Evolutionary conservation across 2,329 filamentous ascomycete genomes (phyloP).

Genomic region (Niveomyces coronatus): DNA sequence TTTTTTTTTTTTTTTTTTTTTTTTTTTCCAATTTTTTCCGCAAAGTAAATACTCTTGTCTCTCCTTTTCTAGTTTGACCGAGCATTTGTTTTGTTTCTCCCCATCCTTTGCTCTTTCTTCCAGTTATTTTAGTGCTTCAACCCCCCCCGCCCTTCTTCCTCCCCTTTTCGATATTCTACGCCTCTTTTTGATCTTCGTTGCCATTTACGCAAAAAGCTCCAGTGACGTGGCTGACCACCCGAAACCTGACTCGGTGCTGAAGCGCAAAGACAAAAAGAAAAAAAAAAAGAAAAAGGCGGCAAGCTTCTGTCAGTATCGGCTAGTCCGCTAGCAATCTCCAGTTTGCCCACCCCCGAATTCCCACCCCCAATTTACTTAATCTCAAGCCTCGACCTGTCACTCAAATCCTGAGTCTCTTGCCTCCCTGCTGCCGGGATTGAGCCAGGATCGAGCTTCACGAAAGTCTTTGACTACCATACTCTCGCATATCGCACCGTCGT

Average conservation of each 20-base stretch:
- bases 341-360: too few relatives aligned
- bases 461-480: too few relatives aligned
- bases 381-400: conserved; percentile 3
- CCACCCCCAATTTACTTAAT: background rate
- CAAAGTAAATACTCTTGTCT: background rate
- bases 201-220: background rate
- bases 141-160: background rate
- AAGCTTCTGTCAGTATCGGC: conserved; percentile 5
- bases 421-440: too few relatives aligned
- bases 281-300: conserved; percentile 9
- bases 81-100: background rate
- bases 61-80: background rate
- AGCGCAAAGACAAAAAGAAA: too few relatives aligned
- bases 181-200: background rate
- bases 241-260: conserved; percentile 8
- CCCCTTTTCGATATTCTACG: background rate
- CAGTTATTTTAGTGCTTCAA: background rate
- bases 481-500: too few relatives aligned
- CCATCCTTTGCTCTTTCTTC: background rate
- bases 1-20: background rate
- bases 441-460: too few relatives aligned
- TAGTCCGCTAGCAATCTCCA: conserved; percentile 1
- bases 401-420: conserved; percentile 4
- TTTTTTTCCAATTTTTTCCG: background rate
- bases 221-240: conserved; percentile 9